Evolutionary conservation across 2,329 filamentous ascomycete genomes (phyloP).

Genomic region (Tympanopsis confertula): DNA sequence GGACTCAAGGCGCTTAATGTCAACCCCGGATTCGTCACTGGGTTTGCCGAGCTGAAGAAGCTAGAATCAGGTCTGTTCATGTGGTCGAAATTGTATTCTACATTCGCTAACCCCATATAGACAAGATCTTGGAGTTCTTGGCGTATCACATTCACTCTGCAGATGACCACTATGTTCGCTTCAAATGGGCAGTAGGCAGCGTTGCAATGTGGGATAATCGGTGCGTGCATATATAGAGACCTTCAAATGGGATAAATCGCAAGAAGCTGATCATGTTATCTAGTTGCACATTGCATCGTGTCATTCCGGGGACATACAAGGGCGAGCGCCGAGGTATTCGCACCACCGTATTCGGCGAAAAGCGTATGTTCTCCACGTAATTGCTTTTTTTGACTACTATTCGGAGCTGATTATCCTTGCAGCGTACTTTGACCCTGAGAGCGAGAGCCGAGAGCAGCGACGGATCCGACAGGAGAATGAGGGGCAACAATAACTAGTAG

Average conservation of each 20-base stretch:
- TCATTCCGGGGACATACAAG: constrained; percentile 27
- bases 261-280: constrained; percentile 1
- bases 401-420: neutral
- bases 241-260: neutral
- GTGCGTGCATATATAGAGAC: constrained; percentile 5
- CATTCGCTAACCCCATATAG: too few species aligned
- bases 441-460: constrained; percentile 9
- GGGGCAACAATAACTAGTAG: neutral
- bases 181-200: constrained; percentile 35
- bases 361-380: constrained; percentile 17
- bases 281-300: constrained; percentile 22
- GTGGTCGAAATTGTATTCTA: too few species aligned
- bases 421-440: constrained; percentile 8
- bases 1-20: constrained; percentile 32
- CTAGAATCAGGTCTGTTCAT: too few species aligned
- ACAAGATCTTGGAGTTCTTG: constrained; percentile 32
- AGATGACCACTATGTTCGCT: constrained; percentile 35
- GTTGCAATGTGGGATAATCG: constrained; percentile 39
- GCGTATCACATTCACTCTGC: constrained; percentile 32
- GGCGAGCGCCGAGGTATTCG: constrained; percentile 22
- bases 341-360: constrained; percentile 30
- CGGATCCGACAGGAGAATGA: constrained; percentile 2
- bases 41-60: constrained; percentile 32
- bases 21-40: constrained; percentile 34
- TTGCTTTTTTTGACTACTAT: neutral